Evolutionary conservation across 495 filamentous ascomycete species (phyloP).

Genomic region (Penicillium argentinense): DNA sequence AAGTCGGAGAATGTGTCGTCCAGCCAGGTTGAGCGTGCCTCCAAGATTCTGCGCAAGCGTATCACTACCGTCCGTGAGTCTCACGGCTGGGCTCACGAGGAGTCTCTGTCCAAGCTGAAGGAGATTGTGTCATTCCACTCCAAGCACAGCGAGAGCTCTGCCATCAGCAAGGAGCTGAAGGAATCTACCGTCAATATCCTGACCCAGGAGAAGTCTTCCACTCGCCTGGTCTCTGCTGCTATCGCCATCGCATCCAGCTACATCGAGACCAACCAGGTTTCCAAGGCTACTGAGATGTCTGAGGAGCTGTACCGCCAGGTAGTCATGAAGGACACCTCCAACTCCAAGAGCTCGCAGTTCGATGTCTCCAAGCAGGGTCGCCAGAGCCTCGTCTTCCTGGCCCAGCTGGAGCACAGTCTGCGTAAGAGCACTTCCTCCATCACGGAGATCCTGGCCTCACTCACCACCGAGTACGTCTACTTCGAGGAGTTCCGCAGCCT

Average conservation of each 20-base stretch:
- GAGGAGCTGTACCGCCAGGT: conserved; percentile 39
- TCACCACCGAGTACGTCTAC: conserved; percentile 39
- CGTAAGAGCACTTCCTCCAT: conserved; percentile 25
- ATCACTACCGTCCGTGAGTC: conserved; percentile 26
- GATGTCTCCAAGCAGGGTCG: conserved; percentile 31
- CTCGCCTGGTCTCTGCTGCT: conserved; percentile 28
- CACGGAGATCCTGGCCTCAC: conserved; percentile 35
- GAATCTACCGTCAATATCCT: conserved; percentile 35
- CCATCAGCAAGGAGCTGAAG: conserved; percentile 27
- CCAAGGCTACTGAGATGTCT: conserved; percentile 29
- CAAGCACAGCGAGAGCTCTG: conserved; percentile 23
- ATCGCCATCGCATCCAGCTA: conserved; percentile 35
- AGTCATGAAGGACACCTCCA: conserved; percentile 26
- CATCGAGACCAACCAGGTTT: conserved; percentile 28
- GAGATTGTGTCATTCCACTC: conserved; percentile 33
- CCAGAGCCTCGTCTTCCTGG: conserved; percentile 38
- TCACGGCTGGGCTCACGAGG: conserved; percentile 40
- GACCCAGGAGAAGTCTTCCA: conserved; percentile 29
- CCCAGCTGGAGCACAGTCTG: conserved; percentile 38
- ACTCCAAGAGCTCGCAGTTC: conserved; percentile 19
- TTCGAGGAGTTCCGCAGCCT: conserved; percentile 38
- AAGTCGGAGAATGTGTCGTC: conserved; percentile 24
- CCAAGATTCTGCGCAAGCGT: conserved; percentile 27
- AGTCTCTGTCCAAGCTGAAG: conserved; percentile 33
- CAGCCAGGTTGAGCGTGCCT: conserved; percentile 25